Percentiles rank a stretch among this genome's conserved stretches.
phyloP scores from a whole-genome alignment of 106 monocot species.

The Dioscorea alata region DNA sequence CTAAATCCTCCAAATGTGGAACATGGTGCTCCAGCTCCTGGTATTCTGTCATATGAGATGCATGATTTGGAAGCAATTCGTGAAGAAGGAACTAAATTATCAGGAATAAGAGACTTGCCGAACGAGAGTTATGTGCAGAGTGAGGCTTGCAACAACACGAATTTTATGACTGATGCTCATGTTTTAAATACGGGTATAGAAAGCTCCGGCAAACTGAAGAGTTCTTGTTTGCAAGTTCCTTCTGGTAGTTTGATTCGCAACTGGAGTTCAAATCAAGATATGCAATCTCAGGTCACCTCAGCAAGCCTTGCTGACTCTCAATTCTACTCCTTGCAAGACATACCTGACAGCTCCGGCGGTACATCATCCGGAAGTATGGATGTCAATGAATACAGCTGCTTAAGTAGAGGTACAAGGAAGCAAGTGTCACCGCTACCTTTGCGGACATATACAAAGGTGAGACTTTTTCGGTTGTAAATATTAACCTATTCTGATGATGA shows the following conservation, averaged over 20 bases:
- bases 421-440: conserved; percentile 40
- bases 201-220: conserved; percentile 11
- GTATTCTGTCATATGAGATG: conserved; percentile 22
- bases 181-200: conserved; percentile 26
- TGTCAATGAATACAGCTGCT: conserved; percentile 25
- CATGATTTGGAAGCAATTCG: conserved; percentile 13
- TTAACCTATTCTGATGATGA: too few species aligned
- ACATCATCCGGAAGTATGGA: conserved; percentile 61
- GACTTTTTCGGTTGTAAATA: too few species aligned
- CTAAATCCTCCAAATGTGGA: conserved; percentile 23
- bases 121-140: conserved; percentile 21
- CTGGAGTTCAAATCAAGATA: conserved; percentile 38
- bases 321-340: conserved; percentile 39
- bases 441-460: conserved; percentile 92
- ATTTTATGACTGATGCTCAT: conserved; percentile 27
- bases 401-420: conserved; percentile 37
- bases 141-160: conserved; percentile 25
- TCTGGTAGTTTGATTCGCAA: conserved; percentile 22
- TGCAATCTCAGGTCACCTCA: conserved; percentile 56
- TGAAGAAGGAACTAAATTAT: conserved; percentile 25
- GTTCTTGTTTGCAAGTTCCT: conserved; percentile 31
- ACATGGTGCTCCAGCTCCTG: conserved; percentile 5
- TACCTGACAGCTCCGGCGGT: conserved; percentile 40
- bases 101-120: conserved; percentile 30
- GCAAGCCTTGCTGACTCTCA: conserved; percentile 42